phyloP scores from a whole-genome alignment of 148 eudicot genomes.

The Simmondsia chinensis region DNA sequence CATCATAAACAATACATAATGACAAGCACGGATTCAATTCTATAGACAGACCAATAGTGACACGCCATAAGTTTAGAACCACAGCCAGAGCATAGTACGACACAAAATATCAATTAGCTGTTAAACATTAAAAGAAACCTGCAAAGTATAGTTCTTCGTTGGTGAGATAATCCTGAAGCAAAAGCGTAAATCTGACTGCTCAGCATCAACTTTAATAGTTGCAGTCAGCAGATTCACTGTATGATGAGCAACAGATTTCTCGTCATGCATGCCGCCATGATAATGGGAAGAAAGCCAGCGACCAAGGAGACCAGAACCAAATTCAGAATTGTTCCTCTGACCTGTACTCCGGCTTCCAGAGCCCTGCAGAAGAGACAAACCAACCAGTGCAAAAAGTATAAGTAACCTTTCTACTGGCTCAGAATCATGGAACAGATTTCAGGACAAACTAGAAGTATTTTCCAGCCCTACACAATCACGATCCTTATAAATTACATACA shows the following conservation, averaged over 20 bases:
- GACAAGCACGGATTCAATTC: background rate
- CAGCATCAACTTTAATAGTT: conserved; percentile 96
- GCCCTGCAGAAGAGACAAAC: conserved; percentile 37
- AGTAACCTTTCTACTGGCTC: too few relatives aligned
- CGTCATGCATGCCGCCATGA: conserved; percentile 96
- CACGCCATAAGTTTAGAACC: background rate
- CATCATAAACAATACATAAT: conserved; percentile 13
- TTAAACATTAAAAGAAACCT: conserved; percentile 33
- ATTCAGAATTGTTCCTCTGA: conserved; percentile 96
- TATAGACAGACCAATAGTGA: background rate
- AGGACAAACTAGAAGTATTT: background rate
- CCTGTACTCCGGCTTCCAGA: conserved; percentile 78
- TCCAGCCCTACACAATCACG: background rate
- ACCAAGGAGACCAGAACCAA: conserved; percentile 91
- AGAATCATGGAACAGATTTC: background rate
- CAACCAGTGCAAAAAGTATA: conserved; percentile 11
- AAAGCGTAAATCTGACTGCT: conserved; percentile 93
- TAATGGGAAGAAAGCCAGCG: conserved; percentile 99
- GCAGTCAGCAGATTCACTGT: conserved; percentile 93
- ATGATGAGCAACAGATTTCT: conserved; percentile 94
- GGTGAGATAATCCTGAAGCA: conserved; percentile 98
- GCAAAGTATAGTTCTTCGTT: conserved; percentile 90
- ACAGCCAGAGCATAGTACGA: too few relatives aligned
- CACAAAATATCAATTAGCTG: background rate
- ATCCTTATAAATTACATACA: conserved; percentile 36